These are phyloP conservation scores for Colletotrichum sp. DNA, from an alignment of 2,329 filamentous ascomycete genomes.

Conservation along the genomic window DNA sequence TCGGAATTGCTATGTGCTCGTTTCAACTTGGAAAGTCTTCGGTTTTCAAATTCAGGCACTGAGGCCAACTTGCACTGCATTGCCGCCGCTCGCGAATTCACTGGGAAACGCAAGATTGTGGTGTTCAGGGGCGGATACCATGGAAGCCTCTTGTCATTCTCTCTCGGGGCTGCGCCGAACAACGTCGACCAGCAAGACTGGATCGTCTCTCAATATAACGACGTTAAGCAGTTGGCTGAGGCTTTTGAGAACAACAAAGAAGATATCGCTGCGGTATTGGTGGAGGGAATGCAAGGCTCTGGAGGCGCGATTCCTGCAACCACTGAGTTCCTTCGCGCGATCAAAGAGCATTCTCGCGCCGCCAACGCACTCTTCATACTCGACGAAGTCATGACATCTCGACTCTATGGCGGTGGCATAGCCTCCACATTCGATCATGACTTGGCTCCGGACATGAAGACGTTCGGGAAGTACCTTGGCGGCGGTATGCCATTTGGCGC, in stretches of 20 bases:
- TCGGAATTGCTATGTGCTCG: background rate
- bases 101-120: background rate
- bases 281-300: background rate
- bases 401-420: background rate
- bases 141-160: background rate
- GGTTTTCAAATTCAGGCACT: background rate
- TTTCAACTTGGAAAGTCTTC: background rate
- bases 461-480: constrained; percentile 64
- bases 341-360: background rate
- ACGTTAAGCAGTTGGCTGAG: background rate
- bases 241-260: background rate
- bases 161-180: background rate
- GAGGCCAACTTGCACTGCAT: background rate
- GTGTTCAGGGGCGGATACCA: background rate
- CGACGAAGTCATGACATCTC: background rate
- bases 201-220: background rate
- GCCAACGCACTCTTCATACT: background rate
- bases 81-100: background rate
- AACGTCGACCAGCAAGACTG: background rate
- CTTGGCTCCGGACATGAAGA: constrained; percentile 45
- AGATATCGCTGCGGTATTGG: background rate
- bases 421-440: background rate
- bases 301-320: background rate
- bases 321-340: background rate
- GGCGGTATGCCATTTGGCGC: constrained; percentile 64